Evolutionary conservation across 495 filamentous ascomycete genomes (phyloP).

Genomic region (Penicillium alfredii): DNA sequence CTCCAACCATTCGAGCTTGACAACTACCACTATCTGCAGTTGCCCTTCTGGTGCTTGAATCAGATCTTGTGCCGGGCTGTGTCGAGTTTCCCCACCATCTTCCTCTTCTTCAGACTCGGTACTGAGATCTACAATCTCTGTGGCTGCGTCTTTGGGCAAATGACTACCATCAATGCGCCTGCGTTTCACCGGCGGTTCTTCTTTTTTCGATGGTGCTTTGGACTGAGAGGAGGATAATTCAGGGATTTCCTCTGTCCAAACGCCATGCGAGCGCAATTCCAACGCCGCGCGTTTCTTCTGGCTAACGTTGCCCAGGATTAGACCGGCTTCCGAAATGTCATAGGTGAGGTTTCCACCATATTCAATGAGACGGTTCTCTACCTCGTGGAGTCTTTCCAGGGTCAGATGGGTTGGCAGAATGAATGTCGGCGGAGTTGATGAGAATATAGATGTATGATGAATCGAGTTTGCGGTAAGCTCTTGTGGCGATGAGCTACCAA

Average conservation of each 20-base stretch:
- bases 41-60: slow-evolving; percentile 1
- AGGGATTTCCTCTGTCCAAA: slow-evolving; percentile 53
- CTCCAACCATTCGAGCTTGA: slow-evolving; percentile 71
- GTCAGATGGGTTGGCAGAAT: slow-evolving; percentile 67
- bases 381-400: slow-evolving; percentile 50
- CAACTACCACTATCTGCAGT: slow-evolving; percentile 51
- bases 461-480: background rate
- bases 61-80: slow-evolving; percentile 5
- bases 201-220: background rate
- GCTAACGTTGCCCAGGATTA: slow-evolving; percentile 67
- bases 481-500: slow-evolving; percentile 3
- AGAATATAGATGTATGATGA: slow-evolving; percentile 11
- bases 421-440: slow-evolving; percentile 55
- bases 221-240: background rate
- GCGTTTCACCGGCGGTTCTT: slow-evolving; percentile 22
- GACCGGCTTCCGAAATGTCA: slow-evolving; percentile 61
- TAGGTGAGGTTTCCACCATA: slow-evolving; percentile 57
- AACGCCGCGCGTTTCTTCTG: slow-evolving; percentile 65
- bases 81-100: slow-evolving; percentile 10
- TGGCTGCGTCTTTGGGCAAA: background rate
- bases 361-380: slow-evolving; percentile 57
- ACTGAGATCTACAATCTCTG: slow-evolving; percentile 24
- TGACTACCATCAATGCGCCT: slow-evolving; percentile 5
- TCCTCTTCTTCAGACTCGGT: slow-evolving; percentile 31
- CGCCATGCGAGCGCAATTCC: slow-evolving; percentile 63